These are phyloP conservation scores for Ascochyta clinopodiicola DNA, from an alignment of 2,329 filamentous ascomycete species.

Conservation along the genomic window DNA sequence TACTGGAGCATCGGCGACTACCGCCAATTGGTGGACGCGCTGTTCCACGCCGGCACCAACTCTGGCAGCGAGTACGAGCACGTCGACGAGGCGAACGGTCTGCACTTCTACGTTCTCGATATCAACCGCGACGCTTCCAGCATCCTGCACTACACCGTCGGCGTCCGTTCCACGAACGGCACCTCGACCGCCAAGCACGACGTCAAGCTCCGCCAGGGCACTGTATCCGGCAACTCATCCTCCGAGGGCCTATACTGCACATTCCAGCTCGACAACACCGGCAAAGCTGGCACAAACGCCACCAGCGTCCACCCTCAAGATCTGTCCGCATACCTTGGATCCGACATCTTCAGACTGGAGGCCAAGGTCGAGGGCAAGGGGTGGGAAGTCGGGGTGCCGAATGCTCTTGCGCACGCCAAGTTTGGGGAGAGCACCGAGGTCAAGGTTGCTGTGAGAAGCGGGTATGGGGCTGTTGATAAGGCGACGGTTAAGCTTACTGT, in stretches of 20 bases:
- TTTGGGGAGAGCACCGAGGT: constrained; percentile 51
- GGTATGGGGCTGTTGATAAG: constrained; percentile 35
- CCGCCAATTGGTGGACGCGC: constrained; percentile 60
- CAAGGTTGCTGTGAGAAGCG: constrained; percentile 52
- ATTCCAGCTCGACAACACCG: constrained; percentile 58
- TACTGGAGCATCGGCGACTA: constrained; percentile 62
- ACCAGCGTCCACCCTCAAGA: constrained; percentile 42
- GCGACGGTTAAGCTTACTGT: constrained; percentile 54
- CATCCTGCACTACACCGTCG: constrained; percentile 58
- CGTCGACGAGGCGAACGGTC: constrained; percentile 55
- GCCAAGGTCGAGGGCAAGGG: constrained; percentile 54
- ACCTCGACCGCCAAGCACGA: constrained; percentile 44
- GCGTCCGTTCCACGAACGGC: constrained; percentile 53
- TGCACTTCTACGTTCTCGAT: constrained; percentile 60
- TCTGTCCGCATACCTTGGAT: constrained; percentile 50
- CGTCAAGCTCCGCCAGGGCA: constrained; percentile 50
- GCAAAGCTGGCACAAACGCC: constrained; percentile 31
- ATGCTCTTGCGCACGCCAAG: constrained; percentile 49
- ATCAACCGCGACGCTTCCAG: constrained; percentile 52
- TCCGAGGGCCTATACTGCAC: constrained; percentile 52
- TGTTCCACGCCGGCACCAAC: constrained; percentile 62
- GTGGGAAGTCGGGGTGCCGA: constrained; percentile 55
- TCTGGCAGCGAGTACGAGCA: constrained; percentile 60
- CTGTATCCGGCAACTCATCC: constrained; percentile 34
- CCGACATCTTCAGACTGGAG: constrained; percentile 58